Percentiles rank a stretch among this genome's conserved stretches.
These are phyloP conservation scores for Solanum ahanhuiri DNA, from an alignment of 257 asterid species.

Conservation along the genomic window DNA sequence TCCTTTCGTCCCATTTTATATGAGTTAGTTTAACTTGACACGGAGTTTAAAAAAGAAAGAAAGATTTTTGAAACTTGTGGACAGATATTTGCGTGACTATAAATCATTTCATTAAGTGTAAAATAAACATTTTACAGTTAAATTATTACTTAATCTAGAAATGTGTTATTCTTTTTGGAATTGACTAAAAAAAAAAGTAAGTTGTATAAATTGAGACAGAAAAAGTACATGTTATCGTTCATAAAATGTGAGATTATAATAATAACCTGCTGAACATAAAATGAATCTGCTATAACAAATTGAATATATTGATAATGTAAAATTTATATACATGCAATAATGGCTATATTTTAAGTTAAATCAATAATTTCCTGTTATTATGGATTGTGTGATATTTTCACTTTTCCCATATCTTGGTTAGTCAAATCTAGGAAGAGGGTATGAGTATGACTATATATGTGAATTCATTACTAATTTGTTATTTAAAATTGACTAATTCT, in stretches of 20 bases:
- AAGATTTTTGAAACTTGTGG: too few relatives aligned
- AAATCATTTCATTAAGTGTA: too few relatives aligned
- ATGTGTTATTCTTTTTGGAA: too few relatives aligned
- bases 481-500: neutral
- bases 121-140: too few relatives aligned
- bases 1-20: too few relatives aligned
- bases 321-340: neutral
- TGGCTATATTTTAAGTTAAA: neutral
- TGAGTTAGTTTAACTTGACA: too few relatives aligned
- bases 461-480: neutral
- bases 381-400: neutral
- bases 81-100: too few relatives aligned
- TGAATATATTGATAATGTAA: neutral
- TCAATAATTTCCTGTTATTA: neutral
- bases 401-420: neutral
- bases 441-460: neutral
- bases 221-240: neutral
- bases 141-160: too few relatives aligned
- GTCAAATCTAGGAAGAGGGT: neutral
- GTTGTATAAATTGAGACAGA: accelerated
- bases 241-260: neutral
- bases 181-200: too few relatives aligned
- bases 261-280: neutral
- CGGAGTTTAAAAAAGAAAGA: too few relatives aligned
- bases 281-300: neutral